Base-by-base conservation (phyloP, 2,329 filamentous ascomycete species). In the Xylaria sp. region DNA sequence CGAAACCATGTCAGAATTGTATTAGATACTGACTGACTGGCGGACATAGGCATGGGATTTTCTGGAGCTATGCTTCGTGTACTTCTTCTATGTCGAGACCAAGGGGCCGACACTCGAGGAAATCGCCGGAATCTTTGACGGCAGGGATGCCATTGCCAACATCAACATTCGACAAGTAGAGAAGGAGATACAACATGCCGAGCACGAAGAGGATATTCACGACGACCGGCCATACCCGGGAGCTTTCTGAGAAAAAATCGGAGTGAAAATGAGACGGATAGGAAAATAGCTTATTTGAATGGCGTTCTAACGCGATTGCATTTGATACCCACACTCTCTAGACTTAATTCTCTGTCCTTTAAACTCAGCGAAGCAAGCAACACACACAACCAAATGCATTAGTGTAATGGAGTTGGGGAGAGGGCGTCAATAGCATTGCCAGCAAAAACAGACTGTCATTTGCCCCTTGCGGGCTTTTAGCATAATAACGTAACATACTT, bases 61-160 rank as follows among this genome's bases (percentile, higher is more conserved):
- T 55, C 77, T 84, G 74, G 87, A 90, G 78, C 80, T 90, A 53
- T 69, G 86, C 55, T 89, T 90, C 72, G 87, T 91, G 41, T 90
- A 85, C 79, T 88, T 89, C 81, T 85, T 90, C 77, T 90, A 89
- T 76, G 85, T 90, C 64, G 90, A 93, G 81, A 93, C 90, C 20
- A 89, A 87, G 74, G 90, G 90, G 3, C 88, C 89, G 0, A 92
- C 90, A 1, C 87, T 93, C 0, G 90, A 92, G 76, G 89, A 91
- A 76, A 85, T 91, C 69, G 87, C 90, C 55, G 86, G 87, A 74
- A 91, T 92, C 76, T 92, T 93, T 73, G 90, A 92, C 72, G 90
- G 89, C 45, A 85, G 89, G 32, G 81, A 86, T 39, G 87, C 86
- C 23, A 83, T 87, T 13, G 85, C 83, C 7, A 82, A 86, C 70